A percentile compares a stretch with the other conserved stretches of the same genome.
These are phyloP conservation scores for Solanum virginianum DNA, from an alignment of 257 asterid species.

Conservation along the genomic window DNA sequence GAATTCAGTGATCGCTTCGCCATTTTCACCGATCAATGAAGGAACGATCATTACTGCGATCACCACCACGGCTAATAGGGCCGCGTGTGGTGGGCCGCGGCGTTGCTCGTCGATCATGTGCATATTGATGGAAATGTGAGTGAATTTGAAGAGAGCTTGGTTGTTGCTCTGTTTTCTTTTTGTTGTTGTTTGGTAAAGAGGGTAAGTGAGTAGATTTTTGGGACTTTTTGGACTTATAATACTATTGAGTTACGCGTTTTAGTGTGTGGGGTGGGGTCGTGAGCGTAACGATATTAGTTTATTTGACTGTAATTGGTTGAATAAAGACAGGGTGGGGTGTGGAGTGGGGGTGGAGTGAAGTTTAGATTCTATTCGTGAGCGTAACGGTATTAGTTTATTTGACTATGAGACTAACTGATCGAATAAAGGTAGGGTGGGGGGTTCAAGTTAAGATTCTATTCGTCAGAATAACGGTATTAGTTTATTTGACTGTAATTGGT, in stretches of 20 bases:
- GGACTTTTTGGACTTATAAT: not conserved
- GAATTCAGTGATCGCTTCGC: constrained; percentile 77
- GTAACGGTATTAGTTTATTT: not conserved
- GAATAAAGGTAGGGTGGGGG: not conserved
- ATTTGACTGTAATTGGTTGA: not conserved
- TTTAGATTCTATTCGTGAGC: not conserved
- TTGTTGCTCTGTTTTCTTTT: not conserved
- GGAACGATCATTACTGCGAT: constrained; percentile 51
- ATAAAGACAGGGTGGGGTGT: not conserved
- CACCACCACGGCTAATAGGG: constrained; percentile 58
- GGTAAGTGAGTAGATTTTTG: not conserved
- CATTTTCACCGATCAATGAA: constrained; percentile 56
- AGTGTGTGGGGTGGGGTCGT: not conserved
- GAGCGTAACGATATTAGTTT: not conserved
- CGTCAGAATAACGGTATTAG: not conserved
- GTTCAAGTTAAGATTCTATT: not conserved
- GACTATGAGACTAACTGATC: not conserved
- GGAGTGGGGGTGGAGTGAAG: not conserved
- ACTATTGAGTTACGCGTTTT: not conserved
- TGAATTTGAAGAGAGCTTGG: not conserved
- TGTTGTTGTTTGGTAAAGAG: not conserved
- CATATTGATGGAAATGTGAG: not conserved
- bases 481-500: too few relatives aligned
- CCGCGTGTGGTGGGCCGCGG: constrained; percentile 71
- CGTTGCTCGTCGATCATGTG: constrained; percentile 50